A percentile compares a stretch with the other conserved stretches of the same genome.
phyloP scores from a whole-genome alignment of 306 rosid species.

The Vigna angularis region DNA sequence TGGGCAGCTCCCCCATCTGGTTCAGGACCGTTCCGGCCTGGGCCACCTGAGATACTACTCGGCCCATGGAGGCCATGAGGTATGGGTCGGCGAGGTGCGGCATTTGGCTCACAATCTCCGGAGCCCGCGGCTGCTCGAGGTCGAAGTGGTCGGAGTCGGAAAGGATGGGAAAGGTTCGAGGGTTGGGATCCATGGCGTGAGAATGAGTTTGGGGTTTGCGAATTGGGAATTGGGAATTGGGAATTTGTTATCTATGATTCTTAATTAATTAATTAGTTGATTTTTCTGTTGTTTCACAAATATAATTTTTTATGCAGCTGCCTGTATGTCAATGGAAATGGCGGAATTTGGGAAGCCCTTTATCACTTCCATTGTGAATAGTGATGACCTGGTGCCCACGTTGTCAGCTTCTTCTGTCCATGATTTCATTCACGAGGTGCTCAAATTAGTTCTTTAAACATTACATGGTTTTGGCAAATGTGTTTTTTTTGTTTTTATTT shows the following conservation, averaged over 20 bases:
- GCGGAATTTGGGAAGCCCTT: neutral
- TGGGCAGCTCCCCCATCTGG: conserved; percentile 77
- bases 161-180: conserved; percentile 75
- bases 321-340: neutral
- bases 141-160: conserved; percentile 45
- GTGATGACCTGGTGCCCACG: neutral
- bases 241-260: no score
- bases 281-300: neutral
- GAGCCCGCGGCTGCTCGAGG: conserved; percentile 59
- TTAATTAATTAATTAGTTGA: no score
- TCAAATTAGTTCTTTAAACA: neutral
- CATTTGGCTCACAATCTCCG: conserved; percentile 52
- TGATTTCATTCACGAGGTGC: neutral
- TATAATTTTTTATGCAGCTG: neutral
- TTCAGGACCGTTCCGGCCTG: conserved; percentile 79
- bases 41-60: conserved; percentile 69
- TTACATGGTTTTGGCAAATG: neutral
- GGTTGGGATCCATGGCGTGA: conserved; percentile 79
- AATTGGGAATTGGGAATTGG: neutral
- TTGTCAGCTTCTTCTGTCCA: neutral
- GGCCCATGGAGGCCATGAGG: conserved; percentile 68
- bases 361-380: neutral
- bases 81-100: conserved; percentile 74
- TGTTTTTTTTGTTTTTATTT: no score
- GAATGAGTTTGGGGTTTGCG: neutral